Base-by-base conservation (phyloP, 345 rosid genomes). In the Arabis alpina region DNA sequence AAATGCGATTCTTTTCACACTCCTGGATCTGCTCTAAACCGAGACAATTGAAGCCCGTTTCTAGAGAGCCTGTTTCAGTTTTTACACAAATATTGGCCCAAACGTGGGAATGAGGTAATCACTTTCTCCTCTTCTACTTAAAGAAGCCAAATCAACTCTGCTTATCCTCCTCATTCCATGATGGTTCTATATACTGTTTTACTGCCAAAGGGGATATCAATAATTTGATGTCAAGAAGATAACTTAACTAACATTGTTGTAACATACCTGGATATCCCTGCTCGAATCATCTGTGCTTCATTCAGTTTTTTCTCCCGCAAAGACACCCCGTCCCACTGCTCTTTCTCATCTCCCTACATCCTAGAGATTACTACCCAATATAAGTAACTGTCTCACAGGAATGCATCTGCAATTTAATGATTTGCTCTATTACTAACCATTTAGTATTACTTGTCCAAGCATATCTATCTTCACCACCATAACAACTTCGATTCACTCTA, bases 1-100 rank as follows among this genome's bases (percentile, higher is more conserved):
- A 34, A 34, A 34, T 34, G 37, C 37, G 47, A 63, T 63, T 32
- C 68, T 52, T 16, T 63, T 47, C 44, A 63, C 68, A 63, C 68
- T 19, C 23, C 23, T 19, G 23, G 23, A 19, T 19, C 23, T 19
- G 23, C 23, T 19, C 23, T 19, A 19, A 36, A 7, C 39, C 10
- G 39, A 36, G 2, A 36, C 39, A 34, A 54, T 0, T 7, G 5
- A 28, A 28, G 32, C 32, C 32, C 36, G 7, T 32, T 6, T 2
- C 8, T 34, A 6, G 8, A 34, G 37, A 6, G 37, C 37, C 37
- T 34, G 37, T 34, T 34, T 34, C 37, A 34, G 37, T 34, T 34
- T 34, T 34, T 6, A 34, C 8, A 34, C 37, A 34, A 34, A 34
- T 34, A 34, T 34, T 34, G 6, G 6, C 37, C 37, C 34, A 8